A percentile compares a stretch with the other conserved stretches of the same genome.
phyloP scores from a whole-genome alignment of 441 rosid genomes.

The Geranium incanum region DNA sequence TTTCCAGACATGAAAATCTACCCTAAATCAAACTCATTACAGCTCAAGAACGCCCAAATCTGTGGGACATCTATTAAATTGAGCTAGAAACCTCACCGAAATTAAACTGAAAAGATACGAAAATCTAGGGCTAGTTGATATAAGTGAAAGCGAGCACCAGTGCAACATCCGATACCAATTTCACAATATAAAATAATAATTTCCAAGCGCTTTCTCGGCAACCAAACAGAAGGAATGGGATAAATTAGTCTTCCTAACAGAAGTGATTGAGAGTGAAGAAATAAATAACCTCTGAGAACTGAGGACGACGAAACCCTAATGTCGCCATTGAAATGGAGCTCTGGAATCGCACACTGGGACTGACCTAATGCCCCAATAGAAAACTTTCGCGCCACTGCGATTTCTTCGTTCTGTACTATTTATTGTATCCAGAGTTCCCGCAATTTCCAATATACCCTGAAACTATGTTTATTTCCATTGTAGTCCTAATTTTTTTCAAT shows the following conservation, averaged over 20 bases:
- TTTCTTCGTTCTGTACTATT: not conserved
- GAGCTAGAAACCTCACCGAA: not conserved
- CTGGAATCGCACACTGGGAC: not conserved
- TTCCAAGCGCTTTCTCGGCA: not conserved
- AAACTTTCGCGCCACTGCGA: not conserved
- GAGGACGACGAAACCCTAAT: conserved; percentile 55
- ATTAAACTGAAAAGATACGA: not conserved
- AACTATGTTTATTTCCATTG: no score
- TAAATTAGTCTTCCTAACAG: not conserved
- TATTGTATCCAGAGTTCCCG: not conserved
- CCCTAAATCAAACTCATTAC: not conserved
- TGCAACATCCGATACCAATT: not conserved
- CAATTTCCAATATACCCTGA: not conserved
- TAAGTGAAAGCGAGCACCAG: not conserved
- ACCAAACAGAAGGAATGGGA: not conserved
- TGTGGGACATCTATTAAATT: not conserved
- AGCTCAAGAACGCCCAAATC: not conserved
- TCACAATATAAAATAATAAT: not conserved
- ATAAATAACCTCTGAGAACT: conserved; percentile 45
- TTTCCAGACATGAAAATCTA: not conserved
- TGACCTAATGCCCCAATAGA: not conserved
- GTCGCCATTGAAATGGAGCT: conserved; percentile 19
- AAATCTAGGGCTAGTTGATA: not conserved
- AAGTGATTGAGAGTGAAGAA: not conserved
- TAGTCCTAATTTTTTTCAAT: no score